Percentiles rank a stretch among this genome's conserved stretches.
These are phyloP conservation scores for Nannochloropsis salina DNA, from an alignment of 108 stramenopile genomes.

Conservation along the genomic window DNA sequence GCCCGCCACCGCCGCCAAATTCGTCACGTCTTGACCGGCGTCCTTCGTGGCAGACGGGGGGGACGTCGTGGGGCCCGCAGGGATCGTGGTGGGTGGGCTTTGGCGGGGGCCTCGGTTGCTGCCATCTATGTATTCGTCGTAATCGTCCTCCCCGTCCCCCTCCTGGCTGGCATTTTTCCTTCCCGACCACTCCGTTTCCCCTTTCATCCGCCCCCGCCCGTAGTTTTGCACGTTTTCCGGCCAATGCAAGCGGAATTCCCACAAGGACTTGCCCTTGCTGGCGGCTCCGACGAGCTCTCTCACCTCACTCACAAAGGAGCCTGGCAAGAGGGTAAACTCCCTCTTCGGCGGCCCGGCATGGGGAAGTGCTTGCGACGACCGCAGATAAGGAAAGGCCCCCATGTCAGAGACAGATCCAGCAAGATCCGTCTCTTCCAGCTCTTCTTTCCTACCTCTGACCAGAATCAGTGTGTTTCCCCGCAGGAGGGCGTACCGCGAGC, in stretches of 20 bases:
- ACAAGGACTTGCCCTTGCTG: neutral
- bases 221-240: neutral
- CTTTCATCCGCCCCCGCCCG: neutral
- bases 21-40: no score
- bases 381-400: neutral
- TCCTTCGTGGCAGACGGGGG: no score
- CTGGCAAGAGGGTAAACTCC: neutral
- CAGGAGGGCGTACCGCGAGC: neutral
- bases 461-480: neutral
- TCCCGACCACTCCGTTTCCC: neutral
- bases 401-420: neutral
- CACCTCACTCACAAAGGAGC: neutral
- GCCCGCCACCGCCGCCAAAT: neutral
- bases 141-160: neutral
- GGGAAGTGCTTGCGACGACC: neutral
- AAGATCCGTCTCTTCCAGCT: neutral
- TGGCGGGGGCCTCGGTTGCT: neutral
- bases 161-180: neutral
- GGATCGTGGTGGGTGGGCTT: no score
- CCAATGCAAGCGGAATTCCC: neutral
- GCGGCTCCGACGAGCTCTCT: neutral
- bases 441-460: neutral
- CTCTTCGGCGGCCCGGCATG: neutral
- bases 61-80: no score
- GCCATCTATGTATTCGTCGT: slow-evolving; percentile 11